These are phyloP conservation scores for Nicotiana sylvestris DNA, from an alignment of 257 asterid species.

Conservation along the genomic window DNA sequence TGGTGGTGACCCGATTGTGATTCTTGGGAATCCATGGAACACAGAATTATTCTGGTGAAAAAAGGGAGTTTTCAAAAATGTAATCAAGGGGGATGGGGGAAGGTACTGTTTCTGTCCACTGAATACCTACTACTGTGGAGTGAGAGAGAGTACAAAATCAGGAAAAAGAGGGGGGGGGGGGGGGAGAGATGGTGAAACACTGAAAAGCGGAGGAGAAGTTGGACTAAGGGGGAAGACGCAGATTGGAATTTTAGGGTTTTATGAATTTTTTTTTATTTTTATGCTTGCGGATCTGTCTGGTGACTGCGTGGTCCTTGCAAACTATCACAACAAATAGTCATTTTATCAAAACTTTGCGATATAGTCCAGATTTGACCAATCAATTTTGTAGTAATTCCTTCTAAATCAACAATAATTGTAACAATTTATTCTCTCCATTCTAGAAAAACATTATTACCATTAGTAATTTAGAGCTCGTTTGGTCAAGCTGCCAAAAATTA, in stretches of 20 bases:
- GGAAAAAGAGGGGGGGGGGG: background rate
- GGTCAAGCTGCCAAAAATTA: too few species aligned
- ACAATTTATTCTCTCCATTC: too few species aligned
- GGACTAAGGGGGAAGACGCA: background rate
- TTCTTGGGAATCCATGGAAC: conserved; percentile 50
- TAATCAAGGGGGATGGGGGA: background rate
- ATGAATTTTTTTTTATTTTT: background rate
- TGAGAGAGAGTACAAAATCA: background rate
- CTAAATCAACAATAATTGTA: too few species aligned
- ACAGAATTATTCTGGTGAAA: background rate
- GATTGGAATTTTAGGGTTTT: conserved; percentile 10
- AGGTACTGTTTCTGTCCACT: background rate
- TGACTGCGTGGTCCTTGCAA: too few species aligned
- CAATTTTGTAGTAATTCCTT: too few species aligned
- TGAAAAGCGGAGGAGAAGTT: conserved; percentile 1
- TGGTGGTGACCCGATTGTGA: conserved; percentile 33
- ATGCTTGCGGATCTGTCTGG: background rate
- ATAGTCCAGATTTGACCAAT: too few species aligned
- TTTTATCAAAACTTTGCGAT: too few species aligned
- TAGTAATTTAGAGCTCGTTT: too few species aligned
- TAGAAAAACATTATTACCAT: too few species aligned
- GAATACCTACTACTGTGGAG: background rate
- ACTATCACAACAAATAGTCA: too few species aligned
- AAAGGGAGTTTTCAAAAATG: background rate
- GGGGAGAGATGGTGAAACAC: background rate